Evolutionary conservation across 2,329 filamentous ascomycete genomes (phyloP).

Genomic region (Colletotrichum echinochloae): DNA sequence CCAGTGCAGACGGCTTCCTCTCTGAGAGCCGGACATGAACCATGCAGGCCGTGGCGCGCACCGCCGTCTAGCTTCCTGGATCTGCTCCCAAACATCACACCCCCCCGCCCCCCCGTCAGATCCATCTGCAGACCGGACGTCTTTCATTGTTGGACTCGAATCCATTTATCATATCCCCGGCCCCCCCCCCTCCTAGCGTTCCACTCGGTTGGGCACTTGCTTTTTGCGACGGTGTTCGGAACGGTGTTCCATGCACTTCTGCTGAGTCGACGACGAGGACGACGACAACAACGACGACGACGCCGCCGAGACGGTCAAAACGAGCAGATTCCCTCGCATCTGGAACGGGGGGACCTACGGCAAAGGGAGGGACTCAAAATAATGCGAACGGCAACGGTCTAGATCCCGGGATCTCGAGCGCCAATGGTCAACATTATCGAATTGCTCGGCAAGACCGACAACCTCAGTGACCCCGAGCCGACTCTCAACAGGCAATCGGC

Average conservation of each 20-base stretch:
- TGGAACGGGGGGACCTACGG: not conserved
- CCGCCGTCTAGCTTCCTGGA: conserved; percentile 8
- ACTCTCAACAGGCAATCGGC: conserved; percentile 33
- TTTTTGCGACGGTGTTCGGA: not conserved
- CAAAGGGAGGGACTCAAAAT: not conserved
- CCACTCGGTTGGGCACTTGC: not conserved
- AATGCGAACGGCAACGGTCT: conserved; percentile 29
- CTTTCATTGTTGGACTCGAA: not conserved
- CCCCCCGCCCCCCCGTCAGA: conserved; percentile 5
- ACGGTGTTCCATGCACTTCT: not conserved
- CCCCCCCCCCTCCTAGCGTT: not conserved
- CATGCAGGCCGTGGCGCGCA: conserved; percentile 26
- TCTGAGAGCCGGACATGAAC: conserved; percentile 11
- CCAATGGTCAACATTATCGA: conserved; percentile 38
- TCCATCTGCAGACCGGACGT: conserved; percentile 25
- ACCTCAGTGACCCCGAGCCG: conserved; percentile 40
- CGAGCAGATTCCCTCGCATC: not conserved
- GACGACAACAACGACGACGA: not conserved
- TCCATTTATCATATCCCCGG: conserved; percentile 22
- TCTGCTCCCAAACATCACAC: not conserved
- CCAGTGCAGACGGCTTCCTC: conserved; percentile 21
- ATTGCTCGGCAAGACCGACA: conserved; percentile 41
- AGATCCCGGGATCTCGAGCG: not conserved
- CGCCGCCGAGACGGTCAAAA: not conserved
- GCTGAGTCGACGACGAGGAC: not conserved